Evolutionary conservation across 805 yeast genomes (phyloP), one percentile per base, ranked within the genome.

Genomic region (Tetrapisispora namnaoensis): DNA sequence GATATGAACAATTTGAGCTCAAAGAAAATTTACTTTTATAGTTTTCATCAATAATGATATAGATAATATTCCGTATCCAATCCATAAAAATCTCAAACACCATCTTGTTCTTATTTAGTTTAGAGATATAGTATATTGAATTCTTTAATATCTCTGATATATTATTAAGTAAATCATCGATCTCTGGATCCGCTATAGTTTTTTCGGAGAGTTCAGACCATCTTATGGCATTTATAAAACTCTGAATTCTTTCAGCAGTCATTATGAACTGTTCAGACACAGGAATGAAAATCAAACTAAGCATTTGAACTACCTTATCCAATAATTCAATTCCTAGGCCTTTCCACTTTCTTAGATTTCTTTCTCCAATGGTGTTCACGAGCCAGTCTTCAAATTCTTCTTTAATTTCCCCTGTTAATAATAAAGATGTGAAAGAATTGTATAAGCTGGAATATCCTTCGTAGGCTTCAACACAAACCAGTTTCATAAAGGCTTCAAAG

Each of bases 291-390:
- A 75, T 73, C 39, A 76, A 69, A 48, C 76, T 75, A 1, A 78
- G 53, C 0, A 69, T 61, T 48, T 77, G 74, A 47, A 80, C 65
- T 0, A 75, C 63, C 42, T 67, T 66, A 40, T 80, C 83, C 56
- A 76, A 82, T 14, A 75, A 68, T 1, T 70, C 62, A 35, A 70
- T 72, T 0, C 84, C 82, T 17, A 73, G 46, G 46, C 71, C 73
- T 2, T 67, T 65, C 76, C 87, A 76, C 53, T 77, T 70, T 52
- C 75, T 77, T 18, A 77, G 60, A 28, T 86, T 86, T 52, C 84
- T 68, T 52, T 82, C 88, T 0, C 86, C 89, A 34, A 84, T 67
- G 44, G 80, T 78, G 54, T 82, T 81, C 21, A 77, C 72, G 58
- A 85, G 67, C 80, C 81, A 84, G 49, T 78, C 80, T 50, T 72